phyloP scores from a whole-genome alignment of 2,329 filamentous ascomycete species.

The Leptographium galeiforme region DNA sequence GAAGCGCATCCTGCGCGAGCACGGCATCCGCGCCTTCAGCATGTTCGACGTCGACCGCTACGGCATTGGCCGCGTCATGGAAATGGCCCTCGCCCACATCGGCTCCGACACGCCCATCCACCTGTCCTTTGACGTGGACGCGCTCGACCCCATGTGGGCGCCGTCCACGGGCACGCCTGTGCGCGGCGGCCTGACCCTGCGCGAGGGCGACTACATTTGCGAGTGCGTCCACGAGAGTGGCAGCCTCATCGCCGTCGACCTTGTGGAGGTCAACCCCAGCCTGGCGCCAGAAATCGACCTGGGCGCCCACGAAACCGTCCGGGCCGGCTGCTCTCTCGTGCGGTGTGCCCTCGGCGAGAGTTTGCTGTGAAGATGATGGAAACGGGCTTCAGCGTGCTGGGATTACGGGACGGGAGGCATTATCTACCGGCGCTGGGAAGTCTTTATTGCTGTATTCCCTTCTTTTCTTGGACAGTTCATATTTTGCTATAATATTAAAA shows the following conservation, averaged over 20 bases:
- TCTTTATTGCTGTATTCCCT: neutral
- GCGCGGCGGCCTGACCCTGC: slow-evolving; percentile 78
- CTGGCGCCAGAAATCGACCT: slow-evolving; percentile 44
- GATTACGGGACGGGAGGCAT: neutral
- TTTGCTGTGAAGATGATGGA: slow-evolving; percentile 45
- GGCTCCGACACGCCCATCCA: slow-evolving; percentile 92
- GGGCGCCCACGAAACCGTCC: slow-evolving; percentile 72
- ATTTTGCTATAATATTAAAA: too few relatives aligned
- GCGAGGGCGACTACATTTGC: slow-evolving; percentile 95
- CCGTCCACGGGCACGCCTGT: slow-evolving; percentile 93
- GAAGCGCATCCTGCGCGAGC: slow-evolving; percentile 79
- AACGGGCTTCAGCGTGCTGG: neutral
- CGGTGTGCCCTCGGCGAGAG: slow-evolving; percentile 88
- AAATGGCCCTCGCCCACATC: slow-evolving; percentile 96
- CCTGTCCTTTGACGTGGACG: slow-evolving; percentile 93
- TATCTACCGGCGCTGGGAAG: neutral
- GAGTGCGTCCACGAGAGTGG: slow-evolving; percentile 74
- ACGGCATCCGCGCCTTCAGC: slow-evolving; percentile 89
- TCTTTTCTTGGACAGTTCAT: too few relatives aligned
- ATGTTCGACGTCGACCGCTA: slow-evolving; percentile 93
- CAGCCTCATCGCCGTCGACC: slow-evolving; percentile 63
- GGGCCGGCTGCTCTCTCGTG: slow-evolving; percentile 82
- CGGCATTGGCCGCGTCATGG: slow-evolving; percentile 90
- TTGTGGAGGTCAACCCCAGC: slow-evolving; percentile 71
- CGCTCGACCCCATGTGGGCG: slow-evolving; percentile 89